phyloP scores from a whole-genome alignment of 1,139 yeast species.

The Kluyveromyces sp. region DNA sequence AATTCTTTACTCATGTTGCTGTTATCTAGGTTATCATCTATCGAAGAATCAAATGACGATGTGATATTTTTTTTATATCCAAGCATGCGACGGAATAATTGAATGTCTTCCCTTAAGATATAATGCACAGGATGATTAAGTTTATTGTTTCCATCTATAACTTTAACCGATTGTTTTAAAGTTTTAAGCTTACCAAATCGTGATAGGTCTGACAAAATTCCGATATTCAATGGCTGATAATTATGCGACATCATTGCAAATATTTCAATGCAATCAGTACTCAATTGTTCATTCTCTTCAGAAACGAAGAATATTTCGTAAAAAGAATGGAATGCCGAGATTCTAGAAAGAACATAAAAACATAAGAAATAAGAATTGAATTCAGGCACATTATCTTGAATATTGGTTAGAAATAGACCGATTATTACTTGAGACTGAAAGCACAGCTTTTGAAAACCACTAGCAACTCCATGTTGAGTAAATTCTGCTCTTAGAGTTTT shows the following conservation, averaged over 20 bases:
- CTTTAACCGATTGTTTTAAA: slow-evolving; percentile 20
- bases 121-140: slow-evolving; percentile 24
- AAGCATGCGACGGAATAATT: slow-evolving; percentile 4
- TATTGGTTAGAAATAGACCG: slow-evolving; percentile 17
- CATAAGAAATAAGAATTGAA: slow-evolving; percentile 25
- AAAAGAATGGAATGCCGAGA: slow-evolving; percentile 21
- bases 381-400: slow-evolving; percentile 8
- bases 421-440: slow-evolving; percentile 18
- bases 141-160: slow-evolving; percentile 15
- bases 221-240: neutral
- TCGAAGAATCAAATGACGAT: too few species aligned
- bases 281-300: slow-evolving; percentile 16
- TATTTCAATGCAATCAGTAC: slow-evolving; percentile 19
- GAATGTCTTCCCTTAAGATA: slow-evolving; percentile 25
- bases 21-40: neutral
- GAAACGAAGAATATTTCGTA: slow-evolving; percentile 19
- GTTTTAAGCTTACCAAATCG: slow-evolving; percentile 18
- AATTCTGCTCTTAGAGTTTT: slow-evolving; percentile 20
- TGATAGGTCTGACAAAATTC: slow-evolving; percentile 2
- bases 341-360: slow-evolving; percentile 15
- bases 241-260: slow-evolving; percentile 5
- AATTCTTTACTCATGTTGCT: slow-evolving; percentile 11
- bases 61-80: too few species aligned
- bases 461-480: slow-evolving; percentile 18
- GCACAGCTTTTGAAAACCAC: slow-evolving; percentile 15